Percentiles rank a stretch among this genome's conserved stretches.
Evolutionary conservation across 805 yeast genomes (phyloP).

Genomic region (Starmerella etchellsii): DNA sequence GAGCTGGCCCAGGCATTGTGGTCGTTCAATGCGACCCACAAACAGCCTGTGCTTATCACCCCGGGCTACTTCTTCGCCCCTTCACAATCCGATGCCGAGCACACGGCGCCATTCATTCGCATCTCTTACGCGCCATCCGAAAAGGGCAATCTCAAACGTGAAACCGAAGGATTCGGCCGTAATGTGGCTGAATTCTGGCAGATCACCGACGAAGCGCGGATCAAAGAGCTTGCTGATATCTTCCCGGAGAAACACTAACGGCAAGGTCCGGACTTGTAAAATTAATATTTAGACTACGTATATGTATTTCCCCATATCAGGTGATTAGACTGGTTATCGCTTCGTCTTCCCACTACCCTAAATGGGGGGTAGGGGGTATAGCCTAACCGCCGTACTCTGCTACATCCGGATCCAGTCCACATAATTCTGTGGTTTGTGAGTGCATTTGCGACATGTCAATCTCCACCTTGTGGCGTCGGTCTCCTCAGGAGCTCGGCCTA

Average conservation of each 20-base stretch:
- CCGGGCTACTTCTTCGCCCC: conserved; percentile 24
- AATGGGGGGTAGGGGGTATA: no score
- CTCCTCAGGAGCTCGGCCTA: conserved; percentile 18
- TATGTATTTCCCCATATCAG: no score
- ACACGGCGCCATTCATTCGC: conserved; percentile 19
- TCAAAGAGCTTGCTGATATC: conserved; percentile 7
- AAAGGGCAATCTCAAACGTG: conserved; percentile 12
- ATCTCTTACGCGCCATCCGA: conserved; percentile 20
- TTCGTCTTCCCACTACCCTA: no score
- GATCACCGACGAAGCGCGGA: conserved; percentile 4
- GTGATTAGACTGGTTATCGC: no score
- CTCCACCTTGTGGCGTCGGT: conserved; percentile 10
- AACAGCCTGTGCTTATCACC: conserved; percentile 20
- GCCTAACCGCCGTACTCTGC: no score
- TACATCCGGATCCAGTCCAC: no score
- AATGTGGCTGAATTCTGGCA: conserved; percentile 18
- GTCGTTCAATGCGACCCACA: conserved; percentile 19
- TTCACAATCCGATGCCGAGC: conserved; percentile 15
- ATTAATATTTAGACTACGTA: no score
- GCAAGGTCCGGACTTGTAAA: no score
- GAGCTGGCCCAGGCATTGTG: conserved; percentile 21
- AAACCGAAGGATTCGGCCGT: conserved; percentile 15
- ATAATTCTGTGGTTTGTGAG: no score
- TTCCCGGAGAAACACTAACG: conserved; percentile 11
- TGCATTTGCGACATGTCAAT: background rate